Evolutionary conservation across 2,329 filamentous ascomycete genomes (phyloP), one percentile per base, ranked within the genome.

Genomic region (Fusarium sp.): DNA sequence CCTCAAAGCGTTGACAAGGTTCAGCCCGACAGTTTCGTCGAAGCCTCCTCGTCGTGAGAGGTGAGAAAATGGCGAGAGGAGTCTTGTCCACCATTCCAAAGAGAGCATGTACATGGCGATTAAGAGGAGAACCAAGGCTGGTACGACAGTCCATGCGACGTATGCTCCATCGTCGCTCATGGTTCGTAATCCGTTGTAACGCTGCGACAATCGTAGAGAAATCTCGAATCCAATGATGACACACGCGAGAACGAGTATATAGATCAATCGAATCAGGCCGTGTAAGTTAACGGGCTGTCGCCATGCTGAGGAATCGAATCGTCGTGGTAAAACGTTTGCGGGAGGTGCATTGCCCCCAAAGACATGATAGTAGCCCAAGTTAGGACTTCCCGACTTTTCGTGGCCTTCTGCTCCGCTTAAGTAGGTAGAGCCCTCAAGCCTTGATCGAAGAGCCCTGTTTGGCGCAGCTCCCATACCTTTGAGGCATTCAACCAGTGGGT

Each of bases 321-420:
- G 61, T 29, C 54, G 57, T 21, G 47, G 47, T 10, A 55, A 29
- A 11, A 53, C 50, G 15, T 65, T 68, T 14, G 46, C 36, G 7
- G 64, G 49, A 14, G 71, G 72, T 13, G 68, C 58, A 25, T 60
- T 75, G 20, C 73, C 71, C 11, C 72, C 73, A 35, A 69, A 73
- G 21, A 75, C 67, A 21, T 75, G 73, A 47, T 74, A 75, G 40
- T 68, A 74, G 2, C 72, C 72, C 36, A 62, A 11, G 15, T 62
- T 72, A 3, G 67, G 53, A 8, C 66, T 63, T 11, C 70, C 70
- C 5, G 74, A 56, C 36, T 76, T 75, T 47, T 79, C 76, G 36
- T 80, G 77, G 0, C 77, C 70, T 47, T 80, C 78, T 9, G 80
- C 75, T 13, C 78, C 77, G 4, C 72, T 77, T 13, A 74, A 76